Evolutionary conservation across 176 grass and related monocot genomes (phyloP), one percentile per base, ranked within the genome.

Genomic region (Poa pratensis): DNA sequence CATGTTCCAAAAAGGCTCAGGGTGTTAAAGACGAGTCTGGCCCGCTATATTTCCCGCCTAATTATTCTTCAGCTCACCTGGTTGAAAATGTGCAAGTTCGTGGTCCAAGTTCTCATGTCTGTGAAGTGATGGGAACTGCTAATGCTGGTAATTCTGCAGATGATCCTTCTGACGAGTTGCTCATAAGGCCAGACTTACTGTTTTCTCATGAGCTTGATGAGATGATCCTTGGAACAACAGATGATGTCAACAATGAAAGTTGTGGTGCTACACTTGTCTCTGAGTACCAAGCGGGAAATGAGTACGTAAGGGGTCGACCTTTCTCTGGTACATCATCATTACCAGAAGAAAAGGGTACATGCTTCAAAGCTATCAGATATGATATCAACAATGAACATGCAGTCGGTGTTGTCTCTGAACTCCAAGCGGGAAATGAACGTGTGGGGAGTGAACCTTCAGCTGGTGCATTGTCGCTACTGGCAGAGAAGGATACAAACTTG

Each of bases 151-250:
- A 81, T 53, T 75, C 26, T 73, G 54, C 63, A 80, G 54, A 66
- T 16, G 57, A 3, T 72, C 57, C 26, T 75, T 39, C 42, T 52
- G 62, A 78, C n/a, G 67, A 78, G 81, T 78, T 87, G 73, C 66
- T 82, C 23, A 59, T 90, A 34, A 50, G 54, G 60, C 77, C 76
- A n/a, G 84, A 82, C 40, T 26, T 84, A 3, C 30, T 81, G 74
- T 67, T 82, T 73, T 40, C 85, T 40, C 71, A 57, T 0, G 52
- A 92, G 70, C 46, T 86, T 69, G 83, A 86, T 0, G 11, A 91
- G 24, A 87, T 84, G 85, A 71, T 91, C 55, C 52, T 84, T 70
- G 85, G 59, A 80, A 79, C 39, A 14, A 52, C 82, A 60, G 80
- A 90, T 84, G 77, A 58, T 65, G 55, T 53, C 52, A 76, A 65